Evolutionary conservation across 306 rosid genomes (phyloP), one percentile per base, ranked within the genome.

Genomic region (Chamaecrista fasciculata): DNA sequence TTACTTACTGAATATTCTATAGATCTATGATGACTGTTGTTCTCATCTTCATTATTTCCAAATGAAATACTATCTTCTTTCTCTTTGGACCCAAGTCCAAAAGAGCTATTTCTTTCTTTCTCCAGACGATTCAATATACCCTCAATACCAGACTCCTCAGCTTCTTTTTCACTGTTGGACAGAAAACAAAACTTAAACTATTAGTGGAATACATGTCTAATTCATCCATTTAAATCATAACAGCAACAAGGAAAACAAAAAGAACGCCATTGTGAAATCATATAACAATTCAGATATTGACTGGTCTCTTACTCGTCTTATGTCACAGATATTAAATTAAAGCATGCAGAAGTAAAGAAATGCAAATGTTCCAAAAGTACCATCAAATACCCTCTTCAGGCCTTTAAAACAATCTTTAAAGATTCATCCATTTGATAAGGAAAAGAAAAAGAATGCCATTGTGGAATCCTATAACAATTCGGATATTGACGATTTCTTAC

Each of bases 111-210:
- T 73, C 97, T 87, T 59, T 87, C 78, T 73, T 83, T 91, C 83
- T 84, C 96, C 85, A 91, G 76, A 51, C 97, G 88, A 69, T 69
- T 84, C 83, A 95, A 77, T 79, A 95, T 95, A 24, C 99, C 99
- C 78, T 80, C 97, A 78, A 95, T 80, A 37, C 97, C 97, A 76
- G 89, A 87, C 63, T 89, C 76, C 75, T 66, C 83, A 28, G 73
- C 66, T 62, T 64, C 60, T 29, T 56, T 56, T 80, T 84, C 87
- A 60, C 99, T 95, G 80, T 56, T 28, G 26, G n/a, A 62, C 50
- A 74, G 63, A 68, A 71, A 26, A 52, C 36, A 42, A 62, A 25
- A 62, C 37, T 75, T 25, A 71, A 15, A 12, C 29, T 23, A 49
- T 2, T 4, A 7, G 50, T 48, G 42, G 14, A 46, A 53, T 33